Base-by-base conservation (phyloP, 108 stramenopile genomes). In the Skeletonema menzelii region DNA sequence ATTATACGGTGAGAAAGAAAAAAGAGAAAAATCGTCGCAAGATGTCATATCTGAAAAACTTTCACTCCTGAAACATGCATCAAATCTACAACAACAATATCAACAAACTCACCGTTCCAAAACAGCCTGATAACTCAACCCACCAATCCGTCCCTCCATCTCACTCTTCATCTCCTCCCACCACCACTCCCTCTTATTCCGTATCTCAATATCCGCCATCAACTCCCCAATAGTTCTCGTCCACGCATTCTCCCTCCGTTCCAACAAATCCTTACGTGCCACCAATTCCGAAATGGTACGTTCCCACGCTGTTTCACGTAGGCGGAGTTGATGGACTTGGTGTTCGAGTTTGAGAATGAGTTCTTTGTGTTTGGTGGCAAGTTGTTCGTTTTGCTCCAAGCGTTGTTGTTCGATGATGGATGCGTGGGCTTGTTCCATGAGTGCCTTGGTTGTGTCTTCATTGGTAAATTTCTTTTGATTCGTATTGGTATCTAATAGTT, bases 251-350 rank as follows among this genome's bases (percentile, higher is more conserved):
- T 80, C 79, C 5, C 79, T 61, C 27, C 71, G 44, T 31, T 69
- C 72, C 22, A 80, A 40, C 40, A 73, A 64, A 49, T 71, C 72
- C 0, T 67, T 37, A 12, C 79, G 61, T 11, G 79, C 67, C 8
- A 80, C 60, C 8, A 77, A 58, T 22, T 71, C 70, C 0, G 69
- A 70, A 24, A 77, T 77, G 44, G 76, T 77, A 20, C 76, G 60
- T 55, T 77, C 76, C 76, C 76, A 77, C 13, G 76, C 69, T 56
- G 22, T 77, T 69, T 77, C 76, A 27, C 76, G 63, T 22, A 59
- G 22, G 32, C 56, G 55, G 6, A 77, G 57, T 58, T 70, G 64
- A 10, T 65, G 19, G n/a, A 77, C 69, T 59, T 70, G 69, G 22
- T 20, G 46, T 63, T 77, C 69, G 0, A 77, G 46, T 26, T 53